Evolutionary conservation across 164 flowering plant species (phyloP), one percentile per base, ranked within the genome.

Genomic region (Liriodendron chinense): DNA sequence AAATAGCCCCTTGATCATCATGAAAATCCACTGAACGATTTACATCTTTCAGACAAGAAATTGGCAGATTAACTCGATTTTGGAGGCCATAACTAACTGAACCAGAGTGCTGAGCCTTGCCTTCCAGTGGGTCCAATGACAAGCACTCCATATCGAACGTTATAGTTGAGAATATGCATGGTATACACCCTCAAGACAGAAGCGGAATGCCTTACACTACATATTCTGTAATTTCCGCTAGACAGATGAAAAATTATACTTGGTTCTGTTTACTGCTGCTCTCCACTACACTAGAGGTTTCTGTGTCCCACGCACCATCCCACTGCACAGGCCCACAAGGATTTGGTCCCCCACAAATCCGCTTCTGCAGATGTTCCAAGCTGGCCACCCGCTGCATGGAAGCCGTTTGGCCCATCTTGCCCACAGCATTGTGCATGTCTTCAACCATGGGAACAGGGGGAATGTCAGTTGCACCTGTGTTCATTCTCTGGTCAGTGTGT

Each of bases 311-410:
- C 20, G 20, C 47, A 28, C 47, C 69, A 34, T 81, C 74, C 87
- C 87, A 73, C 74, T 81, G 74, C 76, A 80, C 70, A 70, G 81
- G 78, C 1, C 79, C 83, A 76, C 73, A 28, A 4, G 86, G 64
- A 73, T 76, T 80, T 57, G 69, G 62, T 13, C 70, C 86, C 13
- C 91, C 94, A 64, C 94, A 85, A 70, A 94, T 90, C 63, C 90
- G 89, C 78, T 94, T 91, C 84, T 92, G 97, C 82, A 94, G 80
- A 82, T 89, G 95, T 76, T 92, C 96, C 86, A 94, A 88, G 86
- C 98, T 94, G 64, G 97, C 94, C 59, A 91, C 97, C 72, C 97
- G 83, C 76, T 88, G 98, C 92, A 92, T 77, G 50, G 97, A 91
- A 69, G 83, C 76, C 7, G 95, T 86, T 81, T 91, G 79, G 47